Evolutionary conservation across 768 basidiomycete genomes (phyloP).

Genomic region (Tricholoma hemisulphureum): DNA sequence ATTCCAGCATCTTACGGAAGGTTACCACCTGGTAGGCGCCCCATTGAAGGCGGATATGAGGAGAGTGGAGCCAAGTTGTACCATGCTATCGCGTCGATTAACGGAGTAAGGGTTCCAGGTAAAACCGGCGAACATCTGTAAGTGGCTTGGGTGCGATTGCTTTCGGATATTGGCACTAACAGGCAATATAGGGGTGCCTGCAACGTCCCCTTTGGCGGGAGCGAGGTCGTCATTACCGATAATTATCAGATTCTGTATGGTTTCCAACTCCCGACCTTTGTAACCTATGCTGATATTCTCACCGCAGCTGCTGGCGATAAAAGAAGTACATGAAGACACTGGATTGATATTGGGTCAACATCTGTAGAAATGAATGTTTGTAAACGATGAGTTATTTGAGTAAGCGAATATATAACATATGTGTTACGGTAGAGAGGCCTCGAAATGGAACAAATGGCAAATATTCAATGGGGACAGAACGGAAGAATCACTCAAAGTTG

Average conservation of each 20-base stretch:
- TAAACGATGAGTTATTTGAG: not conserved
- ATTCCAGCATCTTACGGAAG: slow-evolving; percentile 59
- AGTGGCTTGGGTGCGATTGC: slow-evolving; percentile 16
- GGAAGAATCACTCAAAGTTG: no score
- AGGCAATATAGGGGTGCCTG: slow-evolving; percentile 36
- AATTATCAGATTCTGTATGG: slow-evolving; percentile 49
- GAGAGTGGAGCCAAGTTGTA: slow-evolving; percentile 64
- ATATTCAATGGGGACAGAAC: no score
- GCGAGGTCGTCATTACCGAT: slow-evolving; percentile 38
- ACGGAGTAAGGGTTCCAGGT: slow-evolving; percentile 63
- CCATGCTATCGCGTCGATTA: slow-evolving; percentile 57
- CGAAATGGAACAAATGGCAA: no score
- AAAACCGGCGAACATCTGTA: slow-evolving; percentile 74
- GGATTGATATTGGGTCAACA: not conserved
- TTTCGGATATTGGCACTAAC: slow-evolving; percentile 7
- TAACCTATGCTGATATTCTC: slow-evolving; percentile 1
- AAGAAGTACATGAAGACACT: not conserved
- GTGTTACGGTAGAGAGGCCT: not conserved
- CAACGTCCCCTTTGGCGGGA: slow-evolving; percentile 47
- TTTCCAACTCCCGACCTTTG: not conserved
- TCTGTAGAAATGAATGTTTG: not conserved
- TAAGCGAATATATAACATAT: not conserved
- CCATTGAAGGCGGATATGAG: slow-evolving; percentile 77
- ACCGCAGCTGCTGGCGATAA: slow-evolving; percentile 39
- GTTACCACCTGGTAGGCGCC: slow-evolving; percentile 54